A percentile compares a stretch with the other conserved stretches of the same genome.
phyloP scores from a whole-genome alignment of 2,329 filamentous ascomycete species.

The Hypoxylon sp. region DNA sequence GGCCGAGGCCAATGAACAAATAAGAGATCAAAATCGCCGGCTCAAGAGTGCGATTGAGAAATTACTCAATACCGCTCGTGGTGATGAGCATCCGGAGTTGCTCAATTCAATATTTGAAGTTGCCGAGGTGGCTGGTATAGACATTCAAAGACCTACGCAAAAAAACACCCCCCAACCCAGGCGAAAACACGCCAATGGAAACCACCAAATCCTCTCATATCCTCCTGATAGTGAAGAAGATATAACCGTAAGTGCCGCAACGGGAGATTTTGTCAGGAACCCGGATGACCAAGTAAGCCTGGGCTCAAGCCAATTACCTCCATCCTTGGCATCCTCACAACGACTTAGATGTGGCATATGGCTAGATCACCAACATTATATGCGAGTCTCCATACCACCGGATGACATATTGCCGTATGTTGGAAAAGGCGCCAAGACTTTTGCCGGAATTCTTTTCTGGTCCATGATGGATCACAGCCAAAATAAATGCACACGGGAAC shows the following conservation, averaged over 20 bases:
- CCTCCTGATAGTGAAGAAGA: slow-evolving; percentile 15
- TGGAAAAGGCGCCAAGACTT: slow-evolving; percentile 31
- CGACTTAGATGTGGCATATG: slow-evolving; percentile 39
- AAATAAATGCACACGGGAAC: slow-evolving; percentile 15
- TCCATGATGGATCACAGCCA: slow-evolving; percentile 29
- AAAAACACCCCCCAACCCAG: background rate
- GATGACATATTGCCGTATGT: slow-evolving; percentile 41
- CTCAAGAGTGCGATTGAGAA: slow-evolving; percentile 38
- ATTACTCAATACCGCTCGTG: slow-evolving; percentile 28
- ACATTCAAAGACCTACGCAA: slow-evolving; percentile 22
- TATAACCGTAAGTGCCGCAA: slow-evolving; percentile 14
- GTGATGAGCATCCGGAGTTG: slow-evolving; percentile 39
- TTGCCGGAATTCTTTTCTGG: slow-evolving; percentile 40
- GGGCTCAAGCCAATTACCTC: background rate
- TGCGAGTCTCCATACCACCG: slow-evolving; percentile 36
- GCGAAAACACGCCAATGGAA: background rate
- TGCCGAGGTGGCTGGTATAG: slow-evolving; percentile 35
- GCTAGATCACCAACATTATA: slow-evolving; percentile 39
- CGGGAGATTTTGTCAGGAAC: slow-evolving; percentile 7
- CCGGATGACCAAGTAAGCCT: background rate
- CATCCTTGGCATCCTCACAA: slow-evolving; percentile 11
- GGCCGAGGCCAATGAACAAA: slow-evolving; percentile 30
- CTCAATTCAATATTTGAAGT: slow-evolving; percentile 36
- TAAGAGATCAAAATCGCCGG: slow-evolving; percentile 32
- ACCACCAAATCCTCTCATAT: background rate